Conservation (phyloP, 1,284 basidiomycete genomes). For the Amylostereum areolatum region DNA sequence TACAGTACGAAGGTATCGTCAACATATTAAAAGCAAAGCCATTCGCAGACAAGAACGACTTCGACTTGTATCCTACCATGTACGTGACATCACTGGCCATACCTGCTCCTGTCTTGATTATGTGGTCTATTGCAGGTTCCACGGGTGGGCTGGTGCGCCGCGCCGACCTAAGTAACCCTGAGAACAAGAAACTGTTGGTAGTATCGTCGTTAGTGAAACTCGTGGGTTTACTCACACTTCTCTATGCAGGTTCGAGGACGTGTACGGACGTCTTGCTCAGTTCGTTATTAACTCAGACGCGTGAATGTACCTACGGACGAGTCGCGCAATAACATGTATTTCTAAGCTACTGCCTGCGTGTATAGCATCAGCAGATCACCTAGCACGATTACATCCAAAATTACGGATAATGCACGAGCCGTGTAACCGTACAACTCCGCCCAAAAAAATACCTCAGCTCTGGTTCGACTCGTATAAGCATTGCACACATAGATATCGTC, state of each 20-base stretch:
- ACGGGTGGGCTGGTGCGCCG: slow-evolving; percentile 72
- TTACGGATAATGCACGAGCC: no score
- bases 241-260: slow-evolving; percentile 46
- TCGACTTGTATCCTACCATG: slow-evolving; percentile 50
- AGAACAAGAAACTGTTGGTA: slow-evolving; percentile 58
- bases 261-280: slow-evolving; percentile 48
- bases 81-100: slow-evolving; percentile 17
- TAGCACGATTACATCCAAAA: no score
- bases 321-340: no score
- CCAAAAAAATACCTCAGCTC: no score
- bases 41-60: slow-evolving; percentile 47
- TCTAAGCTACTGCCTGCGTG: no score
- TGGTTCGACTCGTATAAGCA: no score
- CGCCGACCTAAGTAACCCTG: slow-evolving; percentile 53
- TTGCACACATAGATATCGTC: no score
- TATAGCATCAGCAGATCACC: no score
- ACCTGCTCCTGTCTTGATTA: slow-evolving; percentile 7
- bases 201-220: not conserved
- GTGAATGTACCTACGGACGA: no score
- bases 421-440: no score
- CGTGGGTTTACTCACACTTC: slow-evolving; percentile 6
- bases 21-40: slow-evolving; percentile 43
- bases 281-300: slow-evolving; percentile 33
- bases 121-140: slow-evolving; percentile 37
- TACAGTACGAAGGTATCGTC: slow-evolving; percentile 47